These are phyloP conservation scores for Leptographium lundbergii DNA, from an alignment of 2,329 filamentous ascomycete genomes.

Conservation along the genomic window DNA sequence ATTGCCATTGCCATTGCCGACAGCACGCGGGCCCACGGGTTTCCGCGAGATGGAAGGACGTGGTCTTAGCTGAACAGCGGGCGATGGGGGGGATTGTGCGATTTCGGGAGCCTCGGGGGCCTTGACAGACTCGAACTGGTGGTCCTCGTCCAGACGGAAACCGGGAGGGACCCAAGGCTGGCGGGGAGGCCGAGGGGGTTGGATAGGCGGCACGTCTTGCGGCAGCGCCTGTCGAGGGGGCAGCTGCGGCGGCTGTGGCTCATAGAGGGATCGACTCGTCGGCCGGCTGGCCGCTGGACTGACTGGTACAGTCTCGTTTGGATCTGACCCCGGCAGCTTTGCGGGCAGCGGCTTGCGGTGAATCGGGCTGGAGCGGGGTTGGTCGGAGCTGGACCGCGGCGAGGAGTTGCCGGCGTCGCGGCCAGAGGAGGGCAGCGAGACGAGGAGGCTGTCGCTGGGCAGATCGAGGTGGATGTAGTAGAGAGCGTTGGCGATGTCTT, in stretches of 20 bases:
- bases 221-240: background rate
- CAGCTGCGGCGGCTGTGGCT: background rate
- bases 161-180: conserved; percentile 9
- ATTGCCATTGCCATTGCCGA: background rate
- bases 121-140: background rate
- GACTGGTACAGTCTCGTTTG: background rate
- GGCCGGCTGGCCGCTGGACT: background rate
- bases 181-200: background rate
- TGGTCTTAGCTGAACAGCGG: background rate
- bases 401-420: background rate
- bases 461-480: conserved; percentile 81
- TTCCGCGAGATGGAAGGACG: conserved; percentile 4
- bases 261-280: background rate
- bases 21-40: background rate
- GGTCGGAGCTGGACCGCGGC: background rate
- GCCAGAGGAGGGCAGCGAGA: conserved; percentile 28
- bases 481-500: conserved; percentile 75
- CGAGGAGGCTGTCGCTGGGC: conserved; percentile 38
- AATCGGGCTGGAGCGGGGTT: conserved; percentile 21
- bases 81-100: background rate
- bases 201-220: background rate
- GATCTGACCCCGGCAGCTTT: background rate
- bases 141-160: conserved; percentile 6
- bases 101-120: background rate
- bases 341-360: conserved; percentile 38